Conservation (phyloP, 495 filamentous ascomycete genomes). For the Sordaria brevicollis region DNA sequence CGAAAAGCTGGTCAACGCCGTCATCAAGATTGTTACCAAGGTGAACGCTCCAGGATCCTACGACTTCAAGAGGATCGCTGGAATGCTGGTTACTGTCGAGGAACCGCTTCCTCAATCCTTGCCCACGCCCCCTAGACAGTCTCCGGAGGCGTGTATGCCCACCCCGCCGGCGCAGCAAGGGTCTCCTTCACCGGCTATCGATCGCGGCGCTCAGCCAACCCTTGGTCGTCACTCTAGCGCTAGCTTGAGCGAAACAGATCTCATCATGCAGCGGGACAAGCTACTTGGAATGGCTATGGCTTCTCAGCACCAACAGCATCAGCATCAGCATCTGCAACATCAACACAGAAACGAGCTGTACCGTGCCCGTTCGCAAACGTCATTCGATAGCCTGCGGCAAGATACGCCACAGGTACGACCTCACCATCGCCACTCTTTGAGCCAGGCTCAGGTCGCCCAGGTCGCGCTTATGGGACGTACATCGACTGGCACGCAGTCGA, state of each 20-base stretch:
- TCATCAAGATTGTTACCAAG: constrained; percentile 55
- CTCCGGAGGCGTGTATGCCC: constrained; percentile 31
- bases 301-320: constrained; percentile 12
- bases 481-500: constrained; percentile 13
- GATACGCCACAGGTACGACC: constrained; percentile 19
- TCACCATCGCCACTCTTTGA: constrained; percentile 36
- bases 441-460: constrained; percentile 19
- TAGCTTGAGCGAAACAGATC: constrained; percentile 41
- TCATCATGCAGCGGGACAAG: constrained; percentile 43
- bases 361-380: constrained; percentile 25
- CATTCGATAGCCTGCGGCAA: constrained; percentile 29
- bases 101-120: constrained; percentile 24
- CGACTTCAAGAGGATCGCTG: constrained; percentile 57
- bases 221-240: constrained; percentile 29
- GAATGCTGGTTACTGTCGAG: constrained; percentile 40
- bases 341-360: constrained; percentile 17
- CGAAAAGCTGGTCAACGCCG: constrained; percentile 58
- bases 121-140: constrained; percentile 25
- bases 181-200: constrained; percentile 25
- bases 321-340: constrained; percentile 15
- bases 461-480: constrained; percentile 20
- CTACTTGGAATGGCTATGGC: constrained; percentile 38
- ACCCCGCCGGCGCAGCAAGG: constrained; percentile 29
- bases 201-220: constrained; percentile 8
- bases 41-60: constrained; percentile 50